Conservation (phyloP, 345 rosid species). For the Citrus sp. region DNA sequence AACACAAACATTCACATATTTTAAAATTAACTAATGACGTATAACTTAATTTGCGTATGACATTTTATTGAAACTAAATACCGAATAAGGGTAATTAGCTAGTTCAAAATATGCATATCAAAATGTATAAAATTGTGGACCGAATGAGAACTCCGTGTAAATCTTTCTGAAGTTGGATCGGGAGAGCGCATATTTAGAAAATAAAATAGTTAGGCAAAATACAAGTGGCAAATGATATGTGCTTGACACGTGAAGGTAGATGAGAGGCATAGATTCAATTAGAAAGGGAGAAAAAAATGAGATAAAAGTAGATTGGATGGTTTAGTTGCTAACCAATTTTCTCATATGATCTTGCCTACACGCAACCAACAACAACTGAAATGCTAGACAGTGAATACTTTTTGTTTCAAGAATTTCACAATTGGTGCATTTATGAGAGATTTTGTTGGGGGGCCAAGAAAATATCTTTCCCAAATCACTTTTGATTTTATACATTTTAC, state of each 20-base stretch:
- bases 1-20: too few relatives aligned
- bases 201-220: slow-evolving; percentile 9
- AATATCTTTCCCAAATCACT: too few relatives aligned
- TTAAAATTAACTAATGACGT: too few relatives aligned
- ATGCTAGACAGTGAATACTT: slow-evolving; percentile 15
- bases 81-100: rapidly evolving
- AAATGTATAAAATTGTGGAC: too few relatives aligned
- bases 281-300: neutral
- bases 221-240: slow-evolving; percentile 6
- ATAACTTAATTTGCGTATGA: too few relatives aligned
- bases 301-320: slow-evolving; percentile 26
- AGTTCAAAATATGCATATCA: too few relatives aligned
- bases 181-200: neutral
- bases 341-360: slow-evolving; percentile 33
- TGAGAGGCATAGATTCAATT: neutral
- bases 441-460: neutral
- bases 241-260: neutral
- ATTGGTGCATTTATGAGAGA: neutral
- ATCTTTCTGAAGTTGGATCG: neutral
- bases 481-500: neutral
- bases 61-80: too few relatives aligned
- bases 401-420: neutral
- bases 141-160: neutral
- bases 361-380: slow-evolving; percentile 35
- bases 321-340: slow-evolving; percentile 38